Evolutionary conservation across 495 filamentous ascomycete species (phyloP).

Genomic region (Hypoxylon fragiforme): DNA sequence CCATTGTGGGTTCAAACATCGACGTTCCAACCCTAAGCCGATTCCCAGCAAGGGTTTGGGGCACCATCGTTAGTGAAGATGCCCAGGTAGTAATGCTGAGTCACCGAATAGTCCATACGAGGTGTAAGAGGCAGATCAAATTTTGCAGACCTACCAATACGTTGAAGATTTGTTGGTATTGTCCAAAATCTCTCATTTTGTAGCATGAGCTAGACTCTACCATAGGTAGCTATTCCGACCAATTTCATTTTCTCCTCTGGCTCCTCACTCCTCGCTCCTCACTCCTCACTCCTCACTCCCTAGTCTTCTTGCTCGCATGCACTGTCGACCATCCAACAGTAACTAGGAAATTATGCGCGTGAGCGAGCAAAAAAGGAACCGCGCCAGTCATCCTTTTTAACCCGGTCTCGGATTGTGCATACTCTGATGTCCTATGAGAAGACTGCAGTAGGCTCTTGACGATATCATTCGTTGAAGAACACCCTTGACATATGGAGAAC

Average conservation of each 20-base stretch:
- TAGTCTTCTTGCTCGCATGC: conserved; percentile 22
- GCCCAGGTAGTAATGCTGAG: conserved; percentile 22
- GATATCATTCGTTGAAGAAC: conserved; percentile 32
- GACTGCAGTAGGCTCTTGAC: conserved; percentile 26
- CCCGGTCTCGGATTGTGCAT: conserved; percentile 39
- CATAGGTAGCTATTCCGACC: too few species aligned
- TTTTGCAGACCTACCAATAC: conserved; percentile 7
- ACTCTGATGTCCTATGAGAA: conserved; percentile 40
- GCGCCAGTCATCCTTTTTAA: conserved; percentile 34
- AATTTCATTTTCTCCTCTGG: conserved; percentile 1
- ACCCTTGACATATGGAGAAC: conserved; percentile 34
- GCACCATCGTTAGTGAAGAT: conserved; percentile 15
- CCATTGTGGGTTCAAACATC: conserved; percentile 21
- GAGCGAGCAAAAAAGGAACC: conserved; percentile 29
- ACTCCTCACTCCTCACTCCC: too few species aligned
- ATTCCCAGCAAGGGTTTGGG: conserved; percentile 14
- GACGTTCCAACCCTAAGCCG: conserved; percentile 19
- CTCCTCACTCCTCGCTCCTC: too few species aligned
- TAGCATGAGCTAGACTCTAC: too few species aligned
- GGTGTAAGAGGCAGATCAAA: conserved; percentile 7
- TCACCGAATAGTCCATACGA: conserved; percentile 17
- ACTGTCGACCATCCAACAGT: conserved; percentile 21
- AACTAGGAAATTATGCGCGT: conserved; percentile 31
- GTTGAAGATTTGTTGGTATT: too few species aligned
- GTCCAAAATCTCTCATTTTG: neutral